Evolutionary conservation across 2,329 filamentous ascomycete genomes (phyloP), one percentile per base, ranked within the genome.

Genomic region (Phialophora expanda): DNA sequence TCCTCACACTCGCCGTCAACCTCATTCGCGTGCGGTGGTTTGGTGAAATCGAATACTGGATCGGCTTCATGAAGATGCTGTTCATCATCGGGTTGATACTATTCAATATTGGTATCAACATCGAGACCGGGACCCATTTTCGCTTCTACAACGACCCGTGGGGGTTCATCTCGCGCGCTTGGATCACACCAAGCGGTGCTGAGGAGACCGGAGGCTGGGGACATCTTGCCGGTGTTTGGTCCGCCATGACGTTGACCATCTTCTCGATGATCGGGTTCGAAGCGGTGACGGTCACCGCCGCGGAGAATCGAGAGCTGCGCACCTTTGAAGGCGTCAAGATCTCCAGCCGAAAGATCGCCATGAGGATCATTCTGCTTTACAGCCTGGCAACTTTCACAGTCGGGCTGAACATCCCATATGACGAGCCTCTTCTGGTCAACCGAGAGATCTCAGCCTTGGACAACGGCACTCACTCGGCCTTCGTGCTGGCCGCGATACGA

Each of bases 191-290:
- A 22, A 59, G 38, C 5, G 56, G 56, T 48, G 28, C 41, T n/a
- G 26, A 17, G 14, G 11, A 57, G 32, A 57, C 51, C 11, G 75
- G 76, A 17, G 72, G 79, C 30, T 82, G 79, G 79, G 58, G 44
- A 20, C 50, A 41, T 22, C 58, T 61, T 20, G 79, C 79, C 1
- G 76, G 77, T 28, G 56, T 5, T 75, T 80, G 50, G 76, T 74
- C 12, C 77, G 78, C 2, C 75, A 59, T 59, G 56, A 59, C 56
- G 14, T 24, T 59, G 41, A 59, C 77, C 8, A 74, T 81, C n/a
- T 81, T 82, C 70, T 78, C 77, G 1, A 76, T 82, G 56, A 76
- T 80, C 22, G 79, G 80, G 1, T 79, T 81, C 69, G 78, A 81
- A 54, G 77, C 78, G 24, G 78, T 81, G 22, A 76, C 78, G 4